Conservation (phyloP, 1,139 yeast genomes). For the Saccharomyces hybrid region DNA sequence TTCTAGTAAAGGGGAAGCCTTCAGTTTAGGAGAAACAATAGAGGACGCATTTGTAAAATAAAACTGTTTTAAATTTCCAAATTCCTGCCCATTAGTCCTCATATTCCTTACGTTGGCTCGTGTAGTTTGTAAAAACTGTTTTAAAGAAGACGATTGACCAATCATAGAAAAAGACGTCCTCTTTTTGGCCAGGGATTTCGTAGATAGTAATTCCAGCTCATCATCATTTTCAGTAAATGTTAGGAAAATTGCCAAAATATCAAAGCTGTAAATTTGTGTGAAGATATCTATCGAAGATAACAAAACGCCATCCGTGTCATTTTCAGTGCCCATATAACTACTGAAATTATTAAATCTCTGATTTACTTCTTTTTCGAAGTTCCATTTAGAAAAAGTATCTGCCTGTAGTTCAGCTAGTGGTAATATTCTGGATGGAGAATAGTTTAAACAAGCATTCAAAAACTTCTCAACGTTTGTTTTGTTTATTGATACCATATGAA, state of each 20-base stretch:
- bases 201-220: not conserved
- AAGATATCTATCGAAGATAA: slow-evolving; percentile 3
- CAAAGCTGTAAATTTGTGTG: not conserved
- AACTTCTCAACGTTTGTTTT: slow-evolving; percentile 16
- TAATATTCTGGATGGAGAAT: slow-evolving; percentile 13
- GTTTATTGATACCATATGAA: slow-evolving; percentile 8
- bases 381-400: not conserved
- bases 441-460: slow-evolving; percentile 18
- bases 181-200: not conserved
- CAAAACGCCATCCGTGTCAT: not conserved
- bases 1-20: slow-evolving; percentile 18
- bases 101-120: not conserved
- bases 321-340: not conserved
- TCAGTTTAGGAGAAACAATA: not conserved
- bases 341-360: not conserved
- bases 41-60: not conserved
- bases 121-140: not conserved
- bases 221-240: not conserved
- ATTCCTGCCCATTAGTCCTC: not conserved
- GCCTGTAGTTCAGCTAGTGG: too few species aligned
- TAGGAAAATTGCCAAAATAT: not conserved
- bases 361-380: not conserved
- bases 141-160: not conserved
- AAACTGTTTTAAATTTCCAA: not conserved
- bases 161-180: not conserved